These are phyloP conservation scores for Sordaria brevicollis DNA, from an alignment of 495 filamentous ascomycete genomes.

Conservation along the genomic window DNA sequence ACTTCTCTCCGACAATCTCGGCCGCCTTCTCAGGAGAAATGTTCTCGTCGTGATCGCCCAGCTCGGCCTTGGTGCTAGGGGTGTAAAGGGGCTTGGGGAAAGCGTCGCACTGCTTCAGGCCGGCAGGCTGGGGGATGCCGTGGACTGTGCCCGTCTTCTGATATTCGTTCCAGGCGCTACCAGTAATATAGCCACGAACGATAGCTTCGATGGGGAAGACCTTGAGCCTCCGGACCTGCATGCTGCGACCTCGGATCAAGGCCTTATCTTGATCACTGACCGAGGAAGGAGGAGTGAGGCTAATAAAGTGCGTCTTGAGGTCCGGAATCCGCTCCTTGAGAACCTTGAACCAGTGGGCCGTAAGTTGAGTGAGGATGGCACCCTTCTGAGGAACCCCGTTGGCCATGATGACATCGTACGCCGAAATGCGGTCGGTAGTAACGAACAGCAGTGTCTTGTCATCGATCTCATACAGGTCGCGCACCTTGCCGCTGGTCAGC, in stretches of 20 bases:
- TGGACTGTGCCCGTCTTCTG: constrained; percentile 68
- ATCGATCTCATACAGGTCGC: constrained; percentile 71
- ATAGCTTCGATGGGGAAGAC: constrained; percentile 81
- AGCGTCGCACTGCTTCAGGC: constrained; percentile 59
- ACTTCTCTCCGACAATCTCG: constrained; percentile 59
- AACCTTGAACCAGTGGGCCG: constrained; percentile 74
- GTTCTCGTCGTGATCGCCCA: constrained; percentile 81
- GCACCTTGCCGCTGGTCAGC: constrained; percentile 56
- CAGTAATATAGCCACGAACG: constrained; percentile 90
- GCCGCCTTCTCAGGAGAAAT: constrained; percentile 65
- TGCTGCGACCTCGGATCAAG: constrained; percentile 57
- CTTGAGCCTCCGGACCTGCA: constrained; percentile 70
- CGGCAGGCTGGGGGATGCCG: constrained; percentile 56
- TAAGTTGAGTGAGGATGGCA: constrained; percentile 71
- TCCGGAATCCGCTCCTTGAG: constrained; percentile 54
- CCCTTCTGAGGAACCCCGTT: constrained; percentile 87
- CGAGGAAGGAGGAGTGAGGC: constrained; percentile 52
- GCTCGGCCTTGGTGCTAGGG: constrained; percentile 81
- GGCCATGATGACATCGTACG: constrained; percentile 84
- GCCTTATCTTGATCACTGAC: constrained; percentile 25
- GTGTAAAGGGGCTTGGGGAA: constrained; percentile 75
- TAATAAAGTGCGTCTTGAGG: constrained; percentile 68
- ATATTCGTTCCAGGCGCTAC: constrained; percentile 78
- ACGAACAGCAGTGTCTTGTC: constrained; percentile 74
- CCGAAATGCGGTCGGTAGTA: constrained; percentile 78